Evolutionary conservation across 768 basidiomycete genomes (phyloP).

Genomic region (Calocybe indica): DNA sequence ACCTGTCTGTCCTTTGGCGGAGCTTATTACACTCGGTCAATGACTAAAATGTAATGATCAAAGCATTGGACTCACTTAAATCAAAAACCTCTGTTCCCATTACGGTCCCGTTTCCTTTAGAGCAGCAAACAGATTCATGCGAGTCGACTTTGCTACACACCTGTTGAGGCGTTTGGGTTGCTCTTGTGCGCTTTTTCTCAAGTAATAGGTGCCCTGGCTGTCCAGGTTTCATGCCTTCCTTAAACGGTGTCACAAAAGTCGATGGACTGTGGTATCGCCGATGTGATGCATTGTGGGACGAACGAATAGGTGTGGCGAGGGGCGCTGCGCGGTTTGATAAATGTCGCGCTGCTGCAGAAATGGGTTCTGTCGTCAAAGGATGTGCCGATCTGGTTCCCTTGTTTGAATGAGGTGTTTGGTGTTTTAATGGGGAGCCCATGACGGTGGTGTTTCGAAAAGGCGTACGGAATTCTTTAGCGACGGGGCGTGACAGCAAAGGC

Average conservation of each 20-base stretch:
- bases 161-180: too few species aligned
- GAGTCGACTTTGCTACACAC: background rate
- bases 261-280: background rate
- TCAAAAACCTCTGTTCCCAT: slow-evolving; percentile 29
- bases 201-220: slow-evolving; percentile 29
- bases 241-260: slow-evolving; percentile 46
- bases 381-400: too few species aligned
- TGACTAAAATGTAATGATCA: background rate
- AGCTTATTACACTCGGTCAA: slow-evolving; percentile 13
- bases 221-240: slow-evolving; percentile 41
- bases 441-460: too few species aligned
- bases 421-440: too few species aligned
- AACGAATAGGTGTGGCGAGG: slow-evolving; percentile 25
- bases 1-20: slow-evolving; percentile 32
- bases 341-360: too few species aligned
- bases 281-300: too few species aligned
- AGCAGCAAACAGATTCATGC: slow-evolving; percentile 9
- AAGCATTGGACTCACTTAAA: slow-evolving; percentile 28
- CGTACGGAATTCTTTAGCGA: too few species aligned
- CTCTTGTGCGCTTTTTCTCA: background rate
- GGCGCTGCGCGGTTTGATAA: slow-evolving; percentile 17
- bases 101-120: slow-evolving; percentile 1
- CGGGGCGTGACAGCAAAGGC: too few species aligned
- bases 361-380: too few species aligned
- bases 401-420: too few species aligned